Evolutionary conservation across 768 basidiomycete genomes (phyloP).

Genomic region (Coprinopsis sp.): DNA sequence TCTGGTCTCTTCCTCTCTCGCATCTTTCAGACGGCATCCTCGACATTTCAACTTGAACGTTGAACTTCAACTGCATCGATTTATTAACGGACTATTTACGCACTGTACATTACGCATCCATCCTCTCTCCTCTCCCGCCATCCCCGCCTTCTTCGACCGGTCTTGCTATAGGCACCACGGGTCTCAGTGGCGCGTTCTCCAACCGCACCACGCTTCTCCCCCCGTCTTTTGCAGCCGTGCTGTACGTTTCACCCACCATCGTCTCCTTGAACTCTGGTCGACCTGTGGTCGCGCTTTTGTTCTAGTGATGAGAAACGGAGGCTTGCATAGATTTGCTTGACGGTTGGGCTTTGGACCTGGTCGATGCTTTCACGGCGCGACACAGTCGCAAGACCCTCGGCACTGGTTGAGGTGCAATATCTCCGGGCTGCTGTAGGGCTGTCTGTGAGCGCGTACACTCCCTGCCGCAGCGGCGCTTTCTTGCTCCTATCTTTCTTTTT

Average conservation of each 20-base stretch:
- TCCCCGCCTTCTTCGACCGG: slow-evolving; percentile 21
- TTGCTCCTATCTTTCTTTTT: slow-evolving; percentile 48
- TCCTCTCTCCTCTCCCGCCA: slow-evolving; percentile 31
- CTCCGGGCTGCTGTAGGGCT: slow-evolving; percentile 42
- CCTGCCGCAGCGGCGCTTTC: slow-evolving; percentile 47
- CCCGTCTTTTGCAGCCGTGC: slow-evolving; percentile 54
- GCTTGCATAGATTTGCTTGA: slow-evolving; percentile 7
- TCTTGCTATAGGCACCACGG: slow-evolving; percentile 9
- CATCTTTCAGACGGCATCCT: slow-evolving; percentile 27
- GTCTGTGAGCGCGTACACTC: slow-evolving; percentile 47
- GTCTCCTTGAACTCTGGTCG: slow-evolving; percentile 21
- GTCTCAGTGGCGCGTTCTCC: slow-evolving; percentile 29
- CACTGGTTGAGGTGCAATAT: slow-evolving; percentile 50
- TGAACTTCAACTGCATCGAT: slow-evolving; percentile 52
- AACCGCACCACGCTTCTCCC: slow-evolving; percentile 22
- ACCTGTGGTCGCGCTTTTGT: slow-evolving; percentile 36
- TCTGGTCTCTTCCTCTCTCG: slow-evolving; percentile 14
- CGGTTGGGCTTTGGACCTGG: slow-evolving; percentile 32
- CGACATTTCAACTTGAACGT: slow-evolving; percentile 50
- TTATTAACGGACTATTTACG: slow-evolving; percentile 45
- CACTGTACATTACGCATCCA: slow-evolving; percentile 43
- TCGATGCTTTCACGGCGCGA: slow-evolving; percentile 53
- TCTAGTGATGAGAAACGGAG: slow-evolving; percentile 10
- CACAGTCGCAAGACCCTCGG: slow-evolving; percentile 67
- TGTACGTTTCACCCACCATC: slow-evolving; percentile 32